Base-by-base conservation (phyloP, 805 yeast species). In the Saccharomyces mikatae region DNA sequence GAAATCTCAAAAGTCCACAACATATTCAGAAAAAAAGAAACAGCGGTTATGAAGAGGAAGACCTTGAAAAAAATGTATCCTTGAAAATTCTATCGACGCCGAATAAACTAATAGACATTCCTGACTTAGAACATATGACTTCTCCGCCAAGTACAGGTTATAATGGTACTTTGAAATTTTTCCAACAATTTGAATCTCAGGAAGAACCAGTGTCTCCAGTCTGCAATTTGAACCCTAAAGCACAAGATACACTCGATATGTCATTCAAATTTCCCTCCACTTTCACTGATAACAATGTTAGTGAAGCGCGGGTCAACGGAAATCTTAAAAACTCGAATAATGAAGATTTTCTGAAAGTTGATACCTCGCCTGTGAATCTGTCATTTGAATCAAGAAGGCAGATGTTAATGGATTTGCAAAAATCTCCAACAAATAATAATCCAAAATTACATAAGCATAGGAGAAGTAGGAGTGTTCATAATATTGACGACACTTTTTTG, bases 391-490 rank as follows among this genome's bases (percentile, higher is more conserved):
- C 55, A 11, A 58, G 70, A 53, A 58, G 71, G 51, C 56, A 56
- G 22, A 54, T 41, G 31, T 53, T 65, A 29, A n/a, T 56, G 31
- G 48, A 55, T 24, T 14, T 21, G 52, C 49, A 30, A 50, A 36
- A 50, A 4, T 27, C 61, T 2, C 58, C 61, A n/a, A 51, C 46
- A 14, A 48, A 31, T 8, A 56, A 49, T 14, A 26, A 17, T 10
- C 27, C 21, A 14, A 47, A 52, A 8, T 49, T 56, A 2, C 70
- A 68, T 50, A 54, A 55, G n/a, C 72, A 68, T 56, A 65, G 60
- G 53, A 60, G 72, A 48, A 67, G 68, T 30, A 62, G 63, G 55
- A 68, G 72, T 47, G 51, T 65, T 11, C 67, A 64, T 48, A 60
- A 57, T 46, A 57, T 54, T 6, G 59, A 59, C 11, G 66, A 62